These are phyloP conservation scores for Bacterosira constricta DNA, from an alignment of 108 stramenopile genomes.

Conservation along the genomic window DNA sequence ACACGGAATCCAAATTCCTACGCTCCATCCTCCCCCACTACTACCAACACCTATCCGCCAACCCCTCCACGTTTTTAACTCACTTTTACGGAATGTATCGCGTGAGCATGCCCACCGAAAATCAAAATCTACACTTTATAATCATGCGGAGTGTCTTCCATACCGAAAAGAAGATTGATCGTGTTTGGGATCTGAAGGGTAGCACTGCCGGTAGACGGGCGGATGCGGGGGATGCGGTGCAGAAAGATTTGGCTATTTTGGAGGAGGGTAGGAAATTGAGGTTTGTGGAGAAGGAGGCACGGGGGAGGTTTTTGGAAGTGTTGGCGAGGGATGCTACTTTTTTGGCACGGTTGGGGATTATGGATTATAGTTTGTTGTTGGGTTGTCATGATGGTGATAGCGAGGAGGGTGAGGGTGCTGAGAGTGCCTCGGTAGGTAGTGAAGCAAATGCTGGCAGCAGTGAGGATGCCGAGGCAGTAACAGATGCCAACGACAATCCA, in stretches of 20 bases:
- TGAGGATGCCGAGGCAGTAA: background rate
- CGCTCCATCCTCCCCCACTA: conserved; percentile 85
- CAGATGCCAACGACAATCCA: background rate
- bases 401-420: background rate
- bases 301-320: conserved; percentile 53
- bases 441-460: background rate
- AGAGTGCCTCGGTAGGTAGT: background rate
- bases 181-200: conserved; percentile 85
- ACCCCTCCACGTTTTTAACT: conserved; percentile 80
- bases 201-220: conserved; percentile 47
- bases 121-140: conserved; percentile 63
- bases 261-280: conserved; percentile 53
- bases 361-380: conserved; percentile 86
- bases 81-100: conserved; percentile 90
- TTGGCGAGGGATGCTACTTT: conserved; percentile 64
- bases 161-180: conserved; percentile 58
- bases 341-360: conserved; percentile 68
- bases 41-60: conserved; percentile 69
- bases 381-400: conserved; percentile 59
- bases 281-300: conserved; percentile 42
- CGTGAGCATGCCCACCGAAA: conserved; percentile 69
- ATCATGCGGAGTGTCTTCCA: conserved; percentile 73
- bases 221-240: conserved; percentile 48
- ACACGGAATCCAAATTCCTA: conserved; percentile 84
- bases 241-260: conserved; percentile 60